Base-by-base conservation (phyloP, 805 yeast species). In the Candida pseudoglaebosa region DNA sequence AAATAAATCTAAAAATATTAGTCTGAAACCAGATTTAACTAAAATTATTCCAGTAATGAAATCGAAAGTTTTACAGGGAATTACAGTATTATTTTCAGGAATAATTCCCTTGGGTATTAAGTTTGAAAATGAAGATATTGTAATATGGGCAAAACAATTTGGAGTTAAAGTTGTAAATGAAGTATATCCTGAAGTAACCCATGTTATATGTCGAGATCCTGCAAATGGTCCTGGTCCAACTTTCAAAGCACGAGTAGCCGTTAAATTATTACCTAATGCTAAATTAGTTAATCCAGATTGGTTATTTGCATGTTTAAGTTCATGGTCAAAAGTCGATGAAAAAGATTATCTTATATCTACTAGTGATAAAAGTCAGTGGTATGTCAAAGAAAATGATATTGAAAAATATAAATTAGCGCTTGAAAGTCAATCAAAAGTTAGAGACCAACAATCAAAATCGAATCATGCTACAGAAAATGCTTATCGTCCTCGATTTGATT, bases 261-360 rank as follows among this genome's bases (percentile, higher is more conserved):
- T 75, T 53, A 65, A 78, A 39, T 62, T 71, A n/a, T 65, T 78
- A 29, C 80, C 82, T 1, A 56, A 66, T 14, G 82, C 83, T 24
- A 79, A 82, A 49, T 74, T 91, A n/a, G 95, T 91, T 14, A 82
- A 81, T 52, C 90, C 95, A 2, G 93, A 86, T 52, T 91, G 99
- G 99, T 62, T 91, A 2, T 90, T 90, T 63, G 80, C 83, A 26
- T 85, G 96, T 58, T 68, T 91, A 47, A 80, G 89, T 5, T 62
- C 73, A 18, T 91, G 98, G 98, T 67, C 69, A 39, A 74, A 73
- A 33, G 81, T 80, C 0, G 78, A 80, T 13, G 93, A 83, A 46
- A 66, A 56, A 2, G 77, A 74, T 3, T 90, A 70, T 53, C 56
- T 69, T 29, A 65, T 89, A 14, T 61, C 71, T 4, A 73, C 77